Percentiles rank a stretch among this genome's conserved stretches.
Evolutionary conservation across 1,284 basidiomycete species (phyloP).

Genomic region (Baeospora myosura): DNA sequence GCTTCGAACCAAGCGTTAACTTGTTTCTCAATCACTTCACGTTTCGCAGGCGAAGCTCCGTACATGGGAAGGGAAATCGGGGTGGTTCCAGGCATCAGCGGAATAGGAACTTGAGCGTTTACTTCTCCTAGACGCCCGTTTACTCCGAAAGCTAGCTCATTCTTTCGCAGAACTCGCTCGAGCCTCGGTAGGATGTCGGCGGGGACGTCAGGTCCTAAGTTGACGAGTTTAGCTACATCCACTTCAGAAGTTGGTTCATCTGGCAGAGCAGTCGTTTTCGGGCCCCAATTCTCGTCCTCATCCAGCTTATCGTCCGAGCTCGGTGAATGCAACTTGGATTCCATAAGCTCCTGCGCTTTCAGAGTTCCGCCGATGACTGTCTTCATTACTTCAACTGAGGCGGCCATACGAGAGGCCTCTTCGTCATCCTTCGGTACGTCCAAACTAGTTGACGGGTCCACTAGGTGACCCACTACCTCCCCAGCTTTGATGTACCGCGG

Average conservation of each 20-base stretch:
- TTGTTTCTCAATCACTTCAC: neutral
- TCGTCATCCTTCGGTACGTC: neutral
- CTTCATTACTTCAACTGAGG: too few species aligned
- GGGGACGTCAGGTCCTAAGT: constrained; percentile 20
- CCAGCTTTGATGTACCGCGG: neutral
- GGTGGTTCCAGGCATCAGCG: constrained; percentile 9
- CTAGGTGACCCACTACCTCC: neutral
- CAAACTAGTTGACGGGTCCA: neutral
- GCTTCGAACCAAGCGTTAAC: constrained; percentile 8
- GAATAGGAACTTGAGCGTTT: constrained; percentile 10
- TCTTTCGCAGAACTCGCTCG: too few species aligned
- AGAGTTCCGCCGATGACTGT: neutral
- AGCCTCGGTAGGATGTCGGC: neutral
- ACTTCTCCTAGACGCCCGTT: constrained; percentile 19
- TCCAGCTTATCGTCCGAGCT: neutral
- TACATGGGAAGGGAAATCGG: constrained; percentile 14
- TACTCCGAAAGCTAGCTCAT: constrained; percentile 18
- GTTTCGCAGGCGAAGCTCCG: neutral
- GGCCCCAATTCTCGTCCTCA: neutral
- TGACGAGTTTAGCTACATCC: too few species aligned
- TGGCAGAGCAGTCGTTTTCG: neutral
- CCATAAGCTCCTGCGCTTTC: neutral
- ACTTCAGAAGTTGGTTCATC: too few species aligned
- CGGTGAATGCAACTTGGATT: neutral
- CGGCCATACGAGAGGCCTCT: neutral